Percentiles rank a stretch among this genome's conserved stretches.
Evolutionary conservation across 192 early-diverging fungal genomes (phyloP).

Genomic region (Coemansia sp.): DNA sequence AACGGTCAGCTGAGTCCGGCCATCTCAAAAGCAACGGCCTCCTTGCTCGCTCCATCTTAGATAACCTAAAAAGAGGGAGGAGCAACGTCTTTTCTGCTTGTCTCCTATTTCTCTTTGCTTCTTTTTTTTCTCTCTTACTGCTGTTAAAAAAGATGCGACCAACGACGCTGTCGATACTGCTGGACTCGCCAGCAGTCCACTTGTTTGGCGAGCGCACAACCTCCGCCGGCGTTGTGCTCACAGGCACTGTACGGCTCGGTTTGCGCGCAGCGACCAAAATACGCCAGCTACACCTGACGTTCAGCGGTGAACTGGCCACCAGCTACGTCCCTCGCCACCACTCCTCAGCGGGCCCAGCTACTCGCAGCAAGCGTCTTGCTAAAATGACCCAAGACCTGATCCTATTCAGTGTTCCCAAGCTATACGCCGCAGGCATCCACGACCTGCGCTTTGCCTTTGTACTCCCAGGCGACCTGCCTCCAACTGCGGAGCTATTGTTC

Average conservation of each 20-base stretch:
- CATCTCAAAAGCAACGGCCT: neutral
- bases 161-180: slow-evolving; percentile 5
- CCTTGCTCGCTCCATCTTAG: neutral
- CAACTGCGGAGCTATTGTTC: slow-evolving; percentile 7
- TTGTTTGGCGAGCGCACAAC: slow-evolving; percentile 21
- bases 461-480: slow-evolving; percentile 12
- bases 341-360: neutral
- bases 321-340: slow-evolving; percentile 2
- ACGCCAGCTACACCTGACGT: slow-evolving; percentile 4
- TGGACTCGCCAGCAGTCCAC: slow-evolving; percentile 16
- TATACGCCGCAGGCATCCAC: slow-evolving; percentile 16
- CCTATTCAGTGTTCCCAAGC: neutral
- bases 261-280: slow-evolving; percentile 13
- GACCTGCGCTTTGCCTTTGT: slow-evolving; percentile 18
- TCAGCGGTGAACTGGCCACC: slow-evolving; percentile 11
- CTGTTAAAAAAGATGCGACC: slow-evolving; percentile 6
- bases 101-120: neutral
- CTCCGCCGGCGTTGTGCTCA: slow-evolving; percentile 8
- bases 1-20: neutral
- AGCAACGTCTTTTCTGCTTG: neutral
- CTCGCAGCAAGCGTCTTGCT: slow-evolving; percentile 4
- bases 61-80: neutral
- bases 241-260: slow-evolving; percentile 11
- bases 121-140: neutral
- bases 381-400: slow-evolving; percentile 2